Base-by-base conservation (phyloP, 495 filamentous ascomycete genomes). In the Poronia punctata region DNA sequence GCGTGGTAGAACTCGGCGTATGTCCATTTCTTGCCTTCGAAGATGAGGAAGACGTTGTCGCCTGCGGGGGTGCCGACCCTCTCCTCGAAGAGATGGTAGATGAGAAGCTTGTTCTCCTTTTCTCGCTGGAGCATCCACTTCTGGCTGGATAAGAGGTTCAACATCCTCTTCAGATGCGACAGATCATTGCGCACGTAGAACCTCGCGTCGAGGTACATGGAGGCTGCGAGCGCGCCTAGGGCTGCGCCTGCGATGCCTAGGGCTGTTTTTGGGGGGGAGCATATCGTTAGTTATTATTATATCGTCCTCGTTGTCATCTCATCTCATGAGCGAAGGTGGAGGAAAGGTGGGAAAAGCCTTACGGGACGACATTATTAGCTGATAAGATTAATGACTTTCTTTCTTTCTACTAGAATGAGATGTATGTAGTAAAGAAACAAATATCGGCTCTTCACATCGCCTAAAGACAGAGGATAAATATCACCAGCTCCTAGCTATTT, bases 21-120 rank as follows among this genome's bases (percentile, higher is more conserved):
- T 3, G 61, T 65, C 50, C 50, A 65, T 40, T 60, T 43, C 7
- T 46, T 50, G 15, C 54, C 63, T 31, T 67, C 60, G 34, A 65
- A 67, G 16, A 64, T 49, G 12, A 67, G 51, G 38, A 56, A 65
- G 1, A 48, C 27, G 11, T 52, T 28, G n/a, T 59, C 18, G 7
- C 59, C 55, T 20, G 29, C 45, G 1, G 43, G 40, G 11, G 28
- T 49, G 7, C 36, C 28, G 7, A 58, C 60, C 15, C 54, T 58
- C 5, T 60, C 56, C 43, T 65, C 52, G 10, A 67, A 35, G 7
- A 52, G 16, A 31, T 65, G 38, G 39, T 61, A 67, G 10, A 47
- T 28, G 1, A 54, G 46, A 5, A 55, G 4, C 27, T 51, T 49
- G 35, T 57, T 55, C 6, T 37, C 30, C n/a, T 34, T 23, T 11